phyloP scores from a whole-genome alignment of 805 yeast species.

The Pachysolen tannophilus region DNA sequence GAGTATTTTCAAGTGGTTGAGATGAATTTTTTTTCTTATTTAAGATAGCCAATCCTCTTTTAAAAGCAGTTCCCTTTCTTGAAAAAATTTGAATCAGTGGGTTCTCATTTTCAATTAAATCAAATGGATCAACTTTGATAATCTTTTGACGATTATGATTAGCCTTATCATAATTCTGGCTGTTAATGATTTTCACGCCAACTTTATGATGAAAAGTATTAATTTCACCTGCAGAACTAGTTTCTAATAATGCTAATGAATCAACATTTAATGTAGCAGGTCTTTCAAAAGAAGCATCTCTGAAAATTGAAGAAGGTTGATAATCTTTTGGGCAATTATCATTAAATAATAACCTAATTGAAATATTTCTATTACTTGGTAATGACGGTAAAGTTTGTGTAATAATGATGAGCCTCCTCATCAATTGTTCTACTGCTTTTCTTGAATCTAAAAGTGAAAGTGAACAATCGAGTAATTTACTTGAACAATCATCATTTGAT shows the following conservation, averaged over 20 bases:
- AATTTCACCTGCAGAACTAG: slow-evolving; percentile 17
- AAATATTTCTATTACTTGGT: slow-evolving; percentile 37
- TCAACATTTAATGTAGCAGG: slow-evolving; percentile 26
- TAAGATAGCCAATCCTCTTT: slow-evolving; percentile 16
- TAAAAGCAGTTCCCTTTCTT: not conserved
- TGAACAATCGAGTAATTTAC: not conserved
- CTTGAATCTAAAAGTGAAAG: slow-evolving; percentile 28
- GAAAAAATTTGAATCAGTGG: not conserved
- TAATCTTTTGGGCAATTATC: slow-evolving; percentile 37
- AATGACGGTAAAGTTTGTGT: slow-evolving; percentile 47
- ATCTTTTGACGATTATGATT: slow-evolving; percentile 28
- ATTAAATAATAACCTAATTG: slow-evolving; percentile 42
- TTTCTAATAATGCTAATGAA: slow-evolving; percentile 11
- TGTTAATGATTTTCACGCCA: slow-evolving; percentile 10
- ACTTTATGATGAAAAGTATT: slow-evolving; percentile 16
- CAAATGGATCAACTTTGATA: slow-evolving; percentile 22
- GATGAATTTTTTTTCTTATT: slow-evolving; percentile 6
- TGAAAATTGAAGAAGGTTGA: slow-evolving; percentile 38
- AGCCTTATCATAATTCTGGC: too few relatives aligned
- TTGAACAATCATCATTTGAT: not conserved
- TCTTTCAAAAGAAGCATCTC: slow-evolving; percentile 30
- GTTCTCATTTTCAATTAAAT: slow-evolving; percentile 2
- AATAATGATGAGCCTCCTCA: slow-evolving; percentile 42
- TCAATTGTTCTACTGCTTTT: slow-evolving; percentile 36
- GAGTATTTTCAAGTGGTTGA: too few relatives aligned